These are phyloP conservation scores for Syzygium grande DNA, from an alignment of 345 rosid species.

Conservation along the genomic window DNA sequence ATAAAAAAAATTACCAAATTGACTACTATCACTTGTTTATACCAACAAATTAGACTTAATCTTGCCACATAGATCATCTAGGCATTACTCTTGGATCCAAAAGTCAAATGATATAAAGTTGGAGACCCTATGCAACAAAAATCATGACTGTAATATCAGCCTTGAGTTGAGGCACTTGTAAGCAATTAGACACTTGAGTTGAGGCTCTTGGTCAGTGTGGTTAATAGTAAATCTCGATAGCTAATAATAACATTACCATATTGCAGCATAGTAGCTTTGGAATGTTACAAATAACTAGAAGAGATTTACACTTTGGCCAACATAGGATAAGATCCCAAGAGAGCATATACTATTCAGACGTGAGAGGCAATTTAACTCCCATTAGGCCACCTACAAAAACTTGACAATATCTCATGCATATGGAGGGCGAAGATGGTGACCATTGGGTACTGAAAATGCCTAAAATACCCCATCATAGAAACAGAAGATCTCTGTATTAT, in stretches of 20 bases:
- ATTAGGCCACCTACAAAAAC: too few relatives aligned
- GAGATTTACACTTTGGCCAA: neutral
- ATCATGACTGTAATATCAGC: neutral
- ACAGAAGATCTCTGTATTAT: neutral
- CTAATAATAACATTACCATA: neutral
- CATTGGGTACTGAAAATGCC: neutral
- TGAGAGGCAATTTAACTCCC: neutral
- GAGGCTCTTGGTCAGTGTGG: neutral
- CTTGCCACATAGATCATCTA: neutral
- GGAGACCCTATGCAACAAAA: neutral
- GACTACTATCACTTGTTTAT: neutral
- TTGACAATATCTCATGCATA: too few relatives aligned
- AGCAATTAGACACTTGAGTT: neutral
- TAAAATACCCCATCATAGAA: neutral
- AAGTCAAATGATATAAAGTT: neutral
- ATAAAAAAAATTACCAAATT: neutral
- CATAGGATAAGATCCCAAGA: neutral
- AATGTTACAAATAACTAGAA: neutral
- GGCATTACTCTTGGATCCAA: neutral
- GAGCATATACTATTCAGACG: neutral
- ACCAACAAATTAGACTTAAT: neutral
- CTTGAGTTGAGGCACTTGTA: neutral
- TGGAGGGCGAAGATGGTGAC: too few relatives aligned
- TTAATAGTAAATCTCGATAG: neutral
- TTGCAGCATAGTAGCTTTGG: neutral